Evolutionary conservation across 2,329 filamentous ascomycete species (phyloP).

Genomic region (Pseudogymnoascus sp.): DNA sequence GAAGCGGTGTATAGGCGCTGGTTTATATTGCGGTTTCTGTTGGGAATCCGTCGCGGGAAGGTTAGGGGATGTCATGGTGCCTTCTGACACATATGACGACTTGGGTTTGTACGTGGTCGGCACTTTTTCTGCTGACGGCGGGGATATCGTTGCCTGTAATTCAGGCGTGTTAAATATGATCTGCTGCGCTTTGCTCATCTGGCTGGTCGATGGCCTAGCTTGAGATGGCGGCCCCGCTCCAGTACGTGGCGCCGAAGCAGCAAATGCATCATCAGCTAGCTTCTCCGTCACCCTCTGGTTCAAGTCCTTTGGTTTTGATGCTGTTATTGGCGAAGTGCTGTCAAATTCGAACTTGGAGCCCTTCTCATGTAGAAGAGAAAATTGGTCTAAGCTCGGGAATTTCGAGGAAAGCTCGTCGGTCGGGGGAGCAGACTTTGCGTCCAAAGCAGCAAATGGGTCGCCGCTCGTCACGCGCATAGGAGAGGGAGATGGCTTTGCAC

Average conservation of each 20-base stretch:
- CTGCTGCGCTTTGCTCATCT: slow-evolving; percentile 52
- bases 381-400: slow-evolving; percentile 89
- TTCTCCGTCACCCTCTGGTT: slow-evolving; percentile 64
- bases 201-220: slow-evolving; percentile 23
- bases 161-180: slow-evolving; percentile 57
- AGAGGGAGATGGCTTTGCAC: slow-evolving; percentile 53
- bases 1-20: slow-evolving; percentile 22
- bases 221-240: slow-evolving; percentile 10
- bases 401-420: slow-evolving; percentile 74
- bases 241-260: slow-evolving; percentile 31
- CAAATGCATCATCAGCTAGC: slow-evolving; percentile 77
- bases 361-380: slow-evolving; percentile 79
- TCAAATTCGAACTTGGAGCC: slow-evolving; percentile 81
- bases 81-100: slow-evolving; percentile 55
- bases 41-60: slow-evolving; percentile 28
- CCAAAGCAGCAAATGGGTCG: slow-evolving; percentile 87
- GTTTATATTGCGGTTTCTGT: slow-evolving; percentile 15
- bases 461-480: slow-evolving; percentile 59
- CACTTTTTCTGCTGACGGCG: slow-evolving; percentile 25
- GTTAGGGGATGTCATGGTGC: slow-evolving; percentile 68
- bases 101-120: slow-evolving; percentile 15
- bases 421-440: slow-evolving; percentile 52
- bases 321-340: slow-evolving; percentile 37
- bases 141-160: slow-evolving; percentile 40
- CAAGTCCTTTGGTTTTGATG: slow-evolving; percentile 44